Evolutionary conservation across 768 basidiomycete genomes (phyloP).

Genomic region (Asterophora parasitica): DNA sequence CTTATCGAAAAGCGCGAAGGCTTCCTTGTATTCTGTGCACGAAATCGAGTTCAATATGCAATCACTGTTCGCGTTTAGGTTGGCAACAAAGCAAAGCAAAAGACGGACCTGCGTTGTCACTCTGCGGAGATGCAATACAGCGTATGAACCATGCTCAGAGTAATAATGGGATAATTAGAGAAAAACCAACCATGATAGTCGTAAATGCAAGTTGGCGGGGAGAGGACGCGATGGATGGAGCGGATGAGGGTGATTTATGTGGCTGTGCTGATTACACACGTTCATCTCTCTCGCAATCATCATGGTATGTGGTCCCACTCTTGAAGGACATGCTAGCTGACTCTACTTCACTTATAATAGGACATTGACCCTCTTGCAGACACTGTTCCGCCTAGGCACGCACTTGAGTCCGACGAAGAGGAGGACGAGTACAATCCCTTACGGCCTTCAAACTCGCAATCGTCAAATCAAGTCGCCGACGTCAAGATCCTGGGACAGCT

Average conservation of each 20-base stretch:
- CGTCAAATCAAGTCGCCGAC: slow-evolving; percentile 19
- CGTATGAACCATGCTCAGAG: background rate
- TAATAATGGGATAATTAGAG: background rate
- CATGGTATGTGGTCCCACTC: slow-evolving; percentile 11
- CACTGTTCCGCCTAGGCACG: slow-evolving; percentile 52
- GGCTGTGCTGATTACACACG: slow-evolving; percentile 8
- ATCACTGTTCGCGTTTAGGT: no score
- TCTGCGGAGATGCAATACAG: slow-evolving; percentile 16
- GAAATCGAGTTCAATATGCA: background rate
- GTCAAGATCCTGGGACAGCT: slow-evolving; percentile 37
- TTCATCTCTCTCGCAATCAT: background rate
- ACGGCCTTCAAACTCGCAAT: slow-evolving; percentile 11
- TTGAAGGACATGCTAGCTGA: background rate
- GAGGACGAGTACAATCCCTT: slow-evolving; percentile 54
- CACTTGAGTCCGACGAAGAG: slow-evolving; percentile 66
- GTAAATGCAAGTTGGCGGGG: slow-evolving; percentile 9
- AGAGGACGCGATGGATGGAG: slow-evolving; percentile 6
- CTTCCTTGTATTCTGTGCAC: slow-evolving; percentile 87
- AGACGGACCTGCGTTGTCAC: slow-evolving; percentile 36
- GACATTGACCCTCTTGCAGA: slow-evolving; percentile 55
- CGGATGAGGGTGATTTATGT: slow-evolving; percentile 13
- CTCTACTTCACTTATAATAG: slow-evolving; percentile 22
- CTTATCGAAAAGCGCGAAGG: slow-evolving; percentile 98
- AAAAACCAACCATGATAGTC: slow-evolving; percentile 26
- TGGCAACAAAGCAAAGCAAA: background rate